Conservation (phyloP, 768 basidiomycete species). For the Inosperma sp. region DNA sequence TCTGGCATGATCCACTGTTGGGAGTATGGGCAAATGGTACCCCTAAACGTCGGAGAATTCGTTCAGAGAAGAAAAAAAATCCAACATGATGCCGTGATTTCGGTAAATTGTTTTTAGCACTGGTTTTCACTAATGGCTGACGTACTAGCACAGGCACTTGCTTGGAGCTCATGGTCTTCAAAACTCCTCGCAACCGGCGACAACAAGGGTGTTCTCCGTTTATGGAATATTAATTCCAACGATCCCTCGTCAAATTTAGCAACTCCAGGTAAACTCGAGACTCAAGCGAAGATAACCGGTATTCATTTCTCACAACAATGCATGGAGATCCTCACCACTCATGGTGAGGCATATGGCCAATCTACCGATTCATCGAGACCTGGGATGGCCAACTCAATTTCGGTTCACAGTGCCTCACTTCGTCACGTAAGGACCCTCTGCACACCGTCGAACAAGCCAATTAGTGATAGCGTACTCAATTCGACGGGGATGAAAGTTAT, state of each 20-base stretch:
- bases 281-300: slow-evolving; percentile 59
- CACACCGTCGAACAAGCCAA: slow-evolving; percentile 42
- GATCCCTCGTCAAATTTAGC: slow-evolving; percentile 32
- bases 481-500: slow-evolving; percentile 50
- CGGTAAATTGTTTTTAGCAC: slow-evolving; percentile 32
- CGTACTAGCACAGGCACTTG: slow-evolving; percentile 55
- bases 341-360: slow-evolving; percentile 35
- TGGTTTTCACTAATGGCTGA: neutral
- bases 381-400: slow-evolving; percentile 35
- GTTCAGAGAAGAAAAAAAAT: slow-evolving; percentile 61
- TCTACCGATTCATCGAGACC: slow-evolving; percentile 17
- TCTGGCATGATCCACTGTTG: slow-evolving; percentile 74
- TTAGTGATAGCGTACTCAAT: slow-evolving; percentile 55
- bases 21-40: slow-evolving; percentile 54
- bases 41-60: slow-evolving; percentile 53
- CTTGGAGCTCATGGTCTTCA: slow-evolving; percentile 83
- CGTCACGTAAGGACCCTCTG: slow-evolving; percentile 44
- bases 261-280: slow-evolving; percentile 42
- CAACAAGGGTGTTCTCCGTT: slow-evolving; percentile 38
- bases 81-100: slow-evolving; percentile 59
- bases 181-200: slow-evolving; percentile 75
- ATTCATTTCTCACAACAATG: slow-evolving; percentile 74
- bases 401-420: slow-evolving; percentile 55
- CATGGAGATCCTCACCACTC: slow-evolving; percentile 82
- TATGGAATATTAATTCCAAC: slow-evolving; percentile 42